A percentile compares a stretch with the other conserved stretches of the same genome.
phyloP scores from a whole-genome alignment of 2,329 filamentous ascomycete genomes.

The Fusarium sp. region DNA sequence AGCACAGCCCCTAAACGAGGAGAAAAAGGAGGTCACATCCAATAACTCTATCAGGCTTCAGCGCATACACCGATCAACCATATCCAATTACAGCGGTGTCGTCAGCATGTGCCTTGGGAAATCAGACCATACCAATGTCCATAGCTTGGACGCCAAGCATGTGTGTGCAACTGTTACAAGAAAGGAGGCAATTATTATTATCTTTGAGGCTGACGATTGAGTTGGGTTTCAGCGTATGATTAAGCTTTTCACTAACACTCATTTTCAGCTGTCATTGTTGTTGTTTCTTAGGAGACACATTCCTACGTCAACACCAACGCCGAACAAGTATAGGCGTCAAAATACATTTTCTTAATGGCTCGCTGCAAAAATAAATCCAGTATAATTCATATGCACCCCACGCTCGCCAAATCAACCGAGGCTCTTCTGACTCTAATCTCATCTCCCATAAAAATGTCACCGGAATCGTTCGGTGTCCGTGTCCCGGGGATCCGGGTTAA shows the following conservation, averaged over 20 bases:
- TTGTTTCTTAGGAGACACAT: neutral
- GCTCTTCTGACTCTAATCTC: neutral
- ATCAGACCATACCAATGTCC: constrained; percentile 41
- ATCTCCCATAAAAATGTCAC: neutral
- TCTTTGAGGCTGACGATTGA: constrained; percentile 18
- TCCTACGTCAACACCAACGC: neutral
- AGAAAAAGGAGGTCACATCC: neutral
- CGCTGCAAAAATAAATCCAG: neutral
- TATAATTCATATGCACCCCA: neutral
- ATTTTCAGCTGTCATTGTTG: neutral
- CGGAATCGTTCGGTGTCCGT: constrained; percentile 5
- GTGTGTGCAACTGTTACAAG: constrained; percentile 21
- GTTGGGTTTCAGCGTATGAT: constrained; percentile 14
- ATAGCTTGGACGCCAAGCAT: constrained; percentile 39
- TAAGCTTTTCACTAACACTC: neutral
- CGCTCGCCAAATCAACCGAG: constrained; percentile 3
- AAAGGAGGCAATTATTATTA: neutral
- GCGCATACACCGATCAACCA: neutral
- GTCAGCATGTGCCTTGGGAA: constrained; percentile 35
- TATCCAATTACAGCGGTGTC: constrained; percentile 27
- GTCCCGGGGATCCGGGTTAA: constrained; percentile 6
- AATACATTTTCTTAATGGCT: neutral
- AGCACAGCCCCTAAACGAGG: neutral
- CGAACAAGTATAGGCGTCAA: neutral
- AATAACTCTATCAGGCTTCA: neutral